Percentiles rank a stretch among this genome's conserved stretches.
Evolutionary conservation across 169 alveolate genomes (phyloP).

Genomic region (Amoebophrya sp.): DNA sequence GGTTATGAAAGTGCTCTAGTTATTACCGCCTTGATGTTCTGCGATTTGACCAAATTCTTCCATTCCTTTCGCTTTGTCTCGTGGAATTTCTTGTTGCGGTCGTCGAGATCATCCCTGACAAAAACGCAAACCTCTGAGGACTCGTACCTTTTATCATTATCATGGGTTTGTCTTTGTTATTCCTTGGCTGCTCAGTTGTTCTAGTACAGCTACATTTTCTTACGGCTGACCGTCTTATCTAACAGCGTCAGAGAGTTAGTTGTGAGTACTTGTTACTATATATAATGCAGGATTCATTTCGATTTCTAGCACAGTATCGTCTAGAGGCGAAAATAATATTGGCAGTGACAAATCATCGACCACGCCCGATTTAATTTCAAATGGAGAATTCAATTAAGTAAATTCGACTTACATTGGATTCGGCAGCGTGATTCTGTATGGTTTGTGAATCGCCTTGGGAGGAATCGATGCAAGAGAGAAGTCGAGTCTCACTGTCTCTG

Average conservation of each 20-base stretch:
- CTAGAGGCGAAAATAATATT: no score
- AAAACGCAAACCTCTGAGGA: not conserved
- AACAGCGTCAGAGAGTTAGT: no score
- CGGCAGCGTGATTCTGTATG: not conserved
- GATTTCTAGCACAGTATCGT: no score
- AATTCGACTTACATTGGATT: not conserved
- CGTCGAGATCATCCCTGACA: not conserved
- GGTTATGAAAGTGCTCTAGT: not conserved
- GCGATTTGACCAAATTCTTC: not conserved
- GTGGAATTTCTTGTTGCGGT: not conserved
- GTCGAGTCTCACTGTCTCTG: not conserved
- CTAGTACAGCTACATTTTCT: no score
- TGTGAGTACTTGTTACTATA: no score
- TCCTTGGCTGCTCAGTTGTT: no score
- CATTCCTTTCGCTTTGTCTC: not conserved
- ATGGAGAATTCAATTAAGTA: no score
- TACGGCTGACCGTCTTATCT: no score
- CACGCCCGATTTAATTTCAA: no score
- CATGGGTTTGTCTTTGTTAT: no score
- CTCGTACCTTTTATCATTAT: not conserved
- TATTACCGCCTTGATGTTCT: not conserved
- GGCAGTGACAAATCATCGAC: no score
- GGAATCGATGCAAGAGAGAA: not conserved
- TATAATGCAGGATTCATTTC: no score
- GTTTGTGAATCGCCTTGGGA: not conserved